These are phyloP conservation scores for Plasmodium vivax DNA, from an alignment of 169 alveolate genomes.

Conservation along the genomic window DNA sequence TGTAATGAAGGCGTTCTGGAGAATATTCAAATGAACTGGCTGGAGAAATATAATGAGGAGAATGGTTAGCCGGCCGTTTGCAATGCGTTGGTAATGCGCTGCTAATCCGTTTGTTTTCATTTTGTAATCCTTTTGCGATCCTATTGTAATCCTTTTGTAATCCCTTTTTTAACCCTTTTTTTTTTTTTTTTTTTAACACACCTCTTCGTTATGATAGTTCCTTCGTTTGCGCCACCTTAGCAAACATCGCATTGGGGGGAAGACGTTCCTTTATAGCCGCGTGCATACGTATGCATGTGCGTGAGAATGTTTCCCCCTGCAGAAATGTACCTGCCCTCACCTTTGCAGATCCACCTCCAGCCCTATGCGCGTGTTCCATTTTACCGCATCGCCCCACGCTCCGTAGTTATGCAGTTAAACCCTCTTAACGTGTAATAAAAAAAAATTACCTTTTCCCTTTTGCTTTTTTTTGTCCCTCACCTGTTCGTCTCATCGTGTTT, in stretches of 20 bases:
- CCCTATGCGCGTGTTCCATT: background rate
- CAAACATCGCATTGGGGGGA: background rate
- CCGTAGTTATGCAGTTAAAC: background rate
- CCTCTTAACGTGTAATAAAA: background rate
- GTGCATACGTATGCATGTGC: background rate
- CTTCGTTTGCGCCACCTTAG: background rate
- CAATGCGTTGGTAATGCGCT: too few species aligned
- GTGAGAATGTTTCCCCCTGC: background rate
- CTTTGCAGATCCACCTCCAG: background rate
- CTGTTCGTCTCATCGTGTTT: background rate
- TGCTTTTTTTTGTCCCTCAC: background rate
- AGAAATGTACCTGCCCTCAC: background rate
- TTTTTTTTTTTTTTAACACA: background rate
- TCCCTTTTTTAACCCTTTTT: background rate
- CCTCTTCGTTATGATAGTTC: background rate
- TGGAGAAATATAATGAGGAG: conserved; percentile 67
- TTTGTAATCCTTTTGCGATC: background rate
- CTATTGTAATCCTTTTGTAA: background rate
- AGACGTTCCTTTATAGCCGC: background rate
- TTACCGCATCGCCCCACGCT: background rate
- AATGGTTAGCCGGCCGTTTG: background rate
- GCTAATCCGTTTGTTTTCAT: too few species aligned
- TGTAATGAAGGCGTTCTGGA: conserved; percentile 80
- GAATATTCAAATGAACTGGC: conserved; percentile 81
- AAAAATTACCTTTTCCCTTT: background rate